Conservation (phyloP, 345 rosid genomes). For the Theobroma cacao region DNA sequence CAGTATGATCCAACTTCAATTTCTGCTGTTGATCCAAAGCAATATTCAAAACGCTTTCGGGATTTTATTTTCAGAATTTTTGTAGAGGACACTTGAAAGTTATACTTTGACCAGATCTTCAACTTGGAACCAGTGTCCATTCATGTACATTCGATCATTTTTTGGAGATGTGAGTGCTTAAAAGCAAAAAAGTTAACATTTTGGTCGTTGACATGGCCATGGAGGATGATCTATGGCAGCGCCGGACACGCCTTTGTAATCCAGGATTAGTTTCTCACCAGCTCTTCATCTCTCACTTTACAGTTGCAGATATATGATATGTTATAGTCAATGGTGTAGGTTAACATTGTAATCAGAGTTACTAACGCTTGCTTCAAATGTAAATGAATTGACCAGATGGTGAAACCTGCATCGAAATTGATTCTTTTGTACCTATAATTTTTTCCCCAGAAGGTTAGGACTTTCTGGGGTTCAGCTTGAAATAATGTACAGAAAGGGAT, state of each 20-base stretch:
- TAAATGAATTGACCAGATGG: conserved; percentile 28
- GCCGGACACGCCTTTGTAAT: not conserved
- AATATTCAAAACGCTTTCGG: conserved; percentile 83
- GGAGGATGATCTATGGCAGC: conserved; percentile 9
- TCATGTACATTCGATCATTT: conserved; percentile 19
- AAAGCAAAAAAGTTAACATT: not conserved
- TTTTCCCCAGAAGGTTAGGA: conserved; percentile 11
- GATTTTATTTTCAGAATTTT: conserved; percentile 84
- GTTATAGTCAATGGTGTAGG: conserved; percentile 21
- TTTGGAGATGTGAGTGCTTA: conserved; percentile 16
- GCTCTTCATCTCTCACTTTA: conserved; percentile 22
- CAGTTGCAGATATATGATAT: conserved; percentile 13
- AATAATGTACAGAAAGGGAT: conserved; percentile 26
- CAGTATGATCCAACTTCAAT: conserved; percentile 93
- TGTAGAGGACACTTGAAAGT: conserved; percentile 67
- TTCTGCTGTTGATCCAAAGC: conserved; percentile 98
- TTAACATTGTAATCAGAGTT: conserved; percentile 16
- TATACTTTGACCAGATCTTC: conserved; percentile 19
- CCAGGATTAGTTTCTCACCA: not conserved
- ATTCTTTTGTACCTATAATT: conserved; percentile 24
- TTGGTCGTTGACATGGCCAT: not conserved
- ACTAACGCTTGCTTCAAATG: conserved; percentile 23
- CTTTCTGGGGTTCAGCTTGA: conserved; percentile 13
- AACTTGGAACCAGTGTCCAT: conserved; percentile 17
- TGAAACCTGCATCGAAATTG: conserved; percentile 7